Conservation (phyloP, 2,329 filamentous ascomycete species). For the Pseudopithomyces chartarum region DNA sequence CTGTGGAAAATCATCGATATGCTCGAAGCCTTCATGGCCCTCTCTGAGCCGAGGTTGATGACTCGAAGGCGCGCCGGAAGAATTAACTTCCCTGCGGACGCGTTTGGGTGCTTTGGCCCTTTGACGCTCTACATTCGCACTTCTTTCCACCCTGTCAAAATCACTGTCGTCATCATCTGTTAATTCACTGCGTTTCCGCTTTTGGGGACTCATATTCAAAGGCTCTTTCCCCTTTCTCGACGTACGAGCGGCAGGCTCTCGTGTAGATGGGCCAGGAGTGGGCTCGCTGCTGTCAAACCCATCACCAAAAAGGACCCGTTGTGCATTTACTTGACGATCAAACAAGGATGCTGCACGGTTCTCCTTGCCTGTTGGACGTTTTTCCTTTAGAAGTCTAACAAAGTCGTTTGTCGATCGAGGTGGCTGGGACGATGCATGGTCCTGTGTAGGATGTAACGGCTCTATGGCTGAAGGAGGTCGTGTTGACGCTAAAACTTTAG, state of each 20-base stretch:
- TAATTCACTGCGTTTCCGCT: slow-evolving; percentile 18
- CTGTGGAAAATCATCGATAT: slow-evolving; percentile 7
- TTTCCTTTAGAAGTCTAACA: slow-evolving; percentile 24
- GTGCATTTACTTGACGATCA: slow-evolving; percentile 47
- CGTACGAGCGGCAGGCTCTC: slow-evolving; percentile 27
- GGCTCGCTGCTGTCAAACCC: slow-evolving; percentile 37
- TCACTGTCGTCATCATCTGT: slow-evolving; percentile 46
- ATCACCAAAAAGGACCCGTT: slow-evolving; percentile 46
- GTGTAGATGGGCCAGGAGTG: slow-evolving; percentile 27
- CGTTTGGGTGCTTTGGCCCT: slow-evolving; percentile 38
- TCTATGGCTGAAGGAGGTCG: neutral
- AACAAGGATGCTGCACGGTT: slow-evolving; percentile 44
- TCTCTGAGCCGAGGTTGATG: slow-evolving; percentile 27
- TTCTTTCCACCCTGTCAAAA: slow-evolving; percentile 50
- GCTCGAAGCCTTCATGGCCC: slow-evolving; percentile 4
- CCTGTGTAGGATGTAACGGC: neutral
- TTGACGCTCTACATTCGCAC: slow-evolving; percentile 38
- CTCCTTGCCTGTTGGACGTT: slow-evolving; percentile 35
- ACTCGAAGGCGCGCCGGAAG: slow-evolving; percentile 31
- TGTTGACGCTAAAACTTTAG: slow-evolving; percentile 7
- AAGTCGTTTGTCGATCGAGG: slow-evolving; percentile 28
- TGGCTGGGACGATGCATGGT: slow-evolving; percentile 12
- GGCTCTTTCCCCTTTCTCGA: slow-evolving; percentile 35
- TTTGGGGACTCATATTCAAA: slow-evolving; percentile 27
- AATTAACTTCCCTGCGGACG: slow-evolving; percentile 27